Evolutionary conservation across 352 stramenopile genomes (phyloP).

Genomic region (Phytophthora boehmeriae): DNA sequence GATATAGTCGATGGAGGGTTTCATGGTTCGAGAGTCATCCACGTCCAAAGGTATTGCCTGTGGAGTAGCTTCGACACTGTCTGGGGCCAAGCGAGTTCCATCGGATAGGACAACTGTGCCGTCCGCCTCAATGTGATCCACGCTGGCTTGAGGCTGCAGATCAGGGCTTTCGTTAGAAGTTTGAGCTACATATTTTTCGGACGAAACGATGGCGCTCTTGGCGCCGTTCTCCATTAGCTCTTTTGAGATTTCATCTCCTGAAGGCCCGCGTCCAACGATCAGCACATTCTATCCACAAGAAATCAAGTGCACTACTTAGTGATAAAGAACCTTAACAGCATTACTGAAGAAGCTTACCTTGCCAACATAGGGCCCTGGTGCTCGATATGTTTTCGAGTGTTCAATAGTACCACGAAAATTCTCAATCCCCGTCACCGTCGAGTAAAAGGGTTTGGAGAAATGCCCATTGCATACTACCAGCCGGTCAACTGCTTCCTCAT

Average conservation of each 20-base stretch:
- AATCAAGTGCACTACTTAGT: not conserved
- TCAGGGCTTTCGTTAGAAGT: not conserved
- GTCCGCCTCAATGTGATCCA: conserved; percentile 14
- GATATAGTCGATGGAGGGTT: conserved; percentile 45
- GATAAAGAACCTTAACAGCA: not conserved
- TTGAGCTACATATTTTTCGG: conserved; percentile 13
- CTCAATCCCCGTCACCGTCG: conserved; percentile 42
- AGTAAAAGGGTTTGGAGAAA: conserved; percentile 50
- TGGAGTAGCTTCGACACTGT: conserved; percentile 4
- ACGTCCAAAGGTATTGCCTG: not conserved
- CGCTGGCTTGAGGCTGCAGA: not conserved
- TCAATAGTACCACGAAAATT: conserved; percentile 30
- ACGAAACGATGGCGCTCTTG: conserved; percentile 46
- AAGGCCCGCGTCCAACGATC: conserved; percentile 54
- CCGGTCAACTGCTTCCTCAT: conserved; percentile 58
- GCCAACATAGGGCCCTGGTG: conserved; percentile 20
- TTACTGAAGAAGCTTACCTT: conserved; percentile 21
- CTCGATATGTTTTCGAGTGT: conserved; percentile 47
- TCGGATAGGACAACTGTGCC: conserved; percentile 16
- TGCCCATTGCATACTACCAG: conserved; percentile 69
- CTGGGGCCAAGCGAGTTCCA: conserved; percentile 4
- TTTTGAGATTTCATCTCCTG: conserved; percentile 60
- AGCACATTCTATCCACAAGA: conserved; percentile 39
- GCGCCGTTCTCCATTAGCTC: conserved; percentile 42
- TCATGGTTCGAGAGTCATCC: conserved; percentile 35